phyloP scores from a whole-genome alignment of 2,329 filamentous ascomycete species.

The Cordyceps tenuipes region DNA sequence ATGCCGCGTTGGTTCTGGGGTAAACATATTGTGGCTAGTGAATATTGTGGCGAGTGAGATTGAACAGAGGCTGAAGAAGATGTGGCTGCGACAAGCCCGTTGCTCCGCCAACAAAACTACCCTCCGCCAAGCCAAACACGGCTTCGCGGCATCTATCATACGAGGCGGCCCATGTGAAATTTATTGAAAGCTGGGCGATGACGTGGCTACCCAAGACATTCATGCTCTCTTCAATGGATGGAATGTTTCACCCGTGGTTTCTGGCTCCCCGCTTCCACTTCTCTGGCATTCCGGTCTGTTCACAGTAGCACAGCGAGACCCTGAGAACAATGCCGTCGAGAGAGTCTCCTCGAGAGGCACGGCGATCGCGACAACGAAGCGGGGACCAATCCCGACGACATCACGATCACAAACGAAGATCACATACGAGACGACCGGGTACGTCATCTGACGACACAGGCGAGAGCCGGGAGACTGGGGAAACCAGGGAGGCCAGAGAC shows the following conservation, averaged over 20 bases:
- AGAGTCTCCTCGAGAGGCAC: conserved; percentile 24
- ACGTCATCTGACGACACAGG: conserved; percentile 28
- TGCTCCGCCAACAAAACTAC: conserved; percentile 30
- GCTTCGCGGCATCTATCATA: neutral
- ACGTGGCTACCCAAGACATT: conserved; percentile 11
- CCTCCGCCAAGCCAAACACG: conserved; percentile 18
- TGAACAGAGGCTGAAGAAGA: conserved; percentile 5
- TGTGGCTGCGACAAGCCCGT: conserved; percentile 28
- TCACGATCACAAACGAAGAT: conserved; percentile 29
- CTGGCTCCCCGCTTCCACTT: conserved; percentile 3
- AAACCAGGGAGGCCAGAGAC: conserved; percentile 2
- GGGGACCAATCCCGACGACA: conserved; percentile 25
- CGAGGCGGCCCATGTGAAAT: conserved; percentile 7
- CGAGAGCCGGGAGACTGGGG: conserved; percentile 13
- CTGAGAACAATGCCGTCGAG: conserved; percentile 26
- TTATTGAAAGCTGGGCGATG: conserved; percentile 3
- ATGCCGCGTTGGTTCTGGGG: conserved; percentile 14
- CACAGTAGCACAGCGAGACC: conserved; percentile 11
- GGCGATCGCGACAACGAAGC: conserved; percentile 22
- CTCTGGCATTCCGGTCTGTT: conserved; percentile 19
- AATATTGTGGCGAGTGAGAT: neutral
- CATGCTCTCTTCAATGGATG: neutral
- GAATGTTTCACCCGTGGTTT: neutral
- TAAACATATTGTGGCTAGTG: conserved; percentile 2
- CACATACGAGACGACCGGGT: conserved; percentile 24